phyloP scores from a whole-genome alignment of 176 grass and related monocot genomes.

The Saccharum officinarum region DNA sequence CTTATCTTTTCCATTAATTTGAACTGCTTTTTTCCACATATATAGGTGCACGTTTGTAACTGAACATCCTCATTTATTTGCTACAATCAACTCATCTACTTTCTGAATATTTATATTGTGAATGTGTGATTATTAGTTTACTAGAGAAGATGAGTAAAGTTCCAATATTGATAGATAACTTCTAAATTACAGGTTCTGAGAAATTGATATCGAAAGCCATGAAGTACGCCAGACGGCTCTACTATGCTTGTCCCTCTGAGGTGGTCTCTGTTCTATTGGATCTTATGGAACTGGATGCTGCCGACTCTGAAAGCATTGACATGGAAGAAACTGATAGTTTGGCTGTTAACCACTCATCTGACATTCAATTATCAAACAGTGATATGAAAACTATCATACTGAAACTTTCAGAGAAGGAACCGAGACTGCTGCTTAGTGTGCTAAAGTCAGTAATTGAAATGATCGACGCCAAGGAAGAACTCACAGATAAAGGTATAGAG shows the following conservation, averaged over 20 bases:
- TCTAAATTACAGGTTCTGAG: slow-evolving; percentile 57
- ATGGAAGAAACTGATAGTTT: slow-evolving; percentile 45
- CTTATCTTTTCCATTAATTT: slow-evolving; percentile 5
- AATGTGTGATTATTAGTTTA: slow-evolving; percentile 24
- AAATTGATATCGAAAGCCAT: slow-evolving; percentile 50
- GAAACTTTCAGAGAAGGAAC: slow-evolving; percentile 72
- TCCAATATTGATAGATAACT: slow-evolving; percentile 2
- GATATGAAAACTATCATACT: slow-evolving; percentile 60
- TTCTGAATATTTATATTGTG: slow-evolving; percentile 16
- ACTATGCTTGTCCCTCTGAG: slow-evolving; percentile 66
- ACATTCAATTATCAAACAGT: slow-evolving; percentile 40
- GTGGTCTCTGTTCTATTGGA: slow-evolving; percentile 68
- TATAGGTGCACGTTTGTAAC: background rate
- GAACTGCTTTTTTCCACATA: background rate
- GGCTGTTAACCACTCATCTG: slow-evolving; percentile 28
- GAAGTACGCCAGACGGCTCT: slow-evolving; percentile 59
- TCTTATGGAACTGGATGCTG: slow-evolving; percentile 51
- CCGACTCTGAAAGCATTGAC: slow-evolving; percentile 39
- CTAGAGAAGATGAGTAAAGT: slow-evolving; percentile 6
- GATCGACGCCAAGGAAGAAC: slow-evolving; percentile 52
- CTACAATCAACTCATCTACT: slow-evolving; percentile 15
- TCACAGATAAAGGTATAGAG: slow-evolving; percentile 40
- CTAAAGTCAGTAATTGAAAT: slow-evolving; percentile 75
- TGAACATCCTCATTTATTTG: background rate
- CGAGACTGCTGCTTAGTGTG: slow-evolving; percentile 67